phyloP scores from a whole-genome alignment of 2,329 filamentous ascomycete species.

The Trichoderma aggressivum region DNA sequence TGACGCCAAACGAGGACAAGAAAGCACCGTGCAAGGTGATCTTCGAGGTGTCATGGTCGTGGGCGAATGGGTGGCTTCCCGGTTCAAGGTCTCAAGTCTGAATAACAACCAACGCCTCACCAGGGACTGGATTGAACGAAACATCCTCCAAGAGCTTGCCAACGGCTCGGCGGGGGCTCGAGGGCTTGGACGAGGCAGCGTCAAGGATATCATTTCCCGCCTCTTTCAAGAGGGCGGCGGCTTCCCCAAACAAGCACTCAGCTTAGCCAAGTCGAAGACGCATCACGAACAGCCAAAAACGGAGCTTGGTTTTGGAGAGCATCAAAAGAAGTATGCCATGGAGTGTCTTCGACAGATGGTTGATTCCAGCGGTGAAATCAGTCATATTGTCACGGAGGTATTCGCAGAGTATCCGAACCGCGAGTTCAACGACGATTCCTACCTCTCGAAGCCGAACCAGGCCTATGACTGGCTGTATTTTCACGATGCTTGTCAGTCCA shows the following conservation, averaged over 20 bases:
- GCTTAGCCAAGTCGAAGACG: constrained; percentile 41
- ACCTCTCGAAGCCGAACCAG: constrained; percentile 79
- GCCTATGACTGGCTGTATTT: constrained; percentile 97
- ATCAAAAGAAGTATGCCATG: constrained; percentile 69
- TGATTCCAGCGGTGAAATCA: constrained; percentile 73
- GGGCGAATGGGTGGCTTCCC: constrained; percentile 79
- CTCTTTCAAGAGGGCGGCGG: constrained; percentile 77
- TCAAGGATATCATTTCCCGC: constrained; percentile 72
- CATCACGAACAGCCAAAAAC: constrained; percentile 53
- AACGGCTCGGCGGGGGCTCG: constrained; percentile 69
- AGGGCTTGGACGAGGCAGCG: constrained; percentile 67
- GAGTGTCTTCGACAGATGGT: constrained; percentile 71
- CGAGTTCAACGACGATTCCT: constrained; percentile 88
- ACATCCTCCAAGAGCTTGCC: constrained; percentile 64
- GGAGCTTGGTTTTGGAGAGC: constrained; percentile 68
- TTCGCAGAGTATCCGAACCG: constrained; percentile 83
- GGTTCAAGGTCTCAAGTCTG: constrained; percentile 52
- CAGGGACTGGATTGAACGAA: constrained; percentile 71
- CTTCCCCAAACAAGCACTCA: constrained; percentile 59
- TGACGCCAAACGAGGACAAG: constrained; percentile 64
- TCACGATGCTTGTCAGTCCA: constrained; percentile 76
- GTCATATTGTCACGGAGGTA: constrained; percentile 76
- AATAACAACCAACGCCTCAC: constrained; percentile 53
- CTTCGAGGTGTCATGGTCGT: constrained; percentile 82
- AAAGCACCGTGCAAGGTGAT: constrained; percentile 67